Base-by-base conservation (phyloP, 2,329 filamentous ascomycete species). In the Ceratocystis eucalypticola region DNA sequence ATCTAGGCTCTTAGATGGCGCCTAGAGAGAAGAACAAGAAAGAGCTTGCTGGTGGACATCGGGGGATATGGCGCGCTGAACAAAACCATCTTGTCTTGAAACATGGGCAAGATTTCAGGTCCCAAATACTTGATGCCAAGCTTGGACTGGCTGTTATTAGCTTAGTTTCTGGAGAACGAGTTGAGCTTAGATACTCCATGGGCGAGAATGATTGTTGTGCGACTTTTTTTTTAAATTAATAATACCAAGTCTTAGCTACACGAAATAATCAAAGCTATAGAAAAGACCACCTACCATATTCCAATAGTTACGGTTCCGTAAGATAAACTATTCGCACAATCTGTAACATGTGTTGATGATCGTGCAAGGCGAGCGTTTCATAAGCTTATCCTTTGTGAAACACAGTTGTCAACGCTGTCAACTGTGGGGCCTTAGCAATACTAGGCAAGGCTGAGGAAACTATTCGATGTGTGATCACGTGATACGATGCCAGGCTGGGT, bases 111-210 rank as follows among this genome's bases (percentile, higher is more conserved):
- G 22, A 6, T 10, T 30, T 17, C 15, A 15, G 15, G 2, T 12
- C 53, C 53, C 17, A 3, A 6, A 57, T n/a, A 57, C 15, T 33
- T 25, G 53, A 57, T 57, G 55, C 55, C 55, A 59, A 59, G 55
- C 28, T 37, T 37, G 28, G 10, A 15, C 48, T 28, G 22, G 10
- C 25, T 53, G 25, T 12, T 15, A 53, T 15, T 15, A 15, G 10
- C 20, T 25, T 17, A 22, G 6, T 53, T 28, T 10, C 48, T 53
- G 48, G 55, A 59, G 55, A 59, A 59, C 55, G 55, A 59, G 55
- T 59, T 59, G 55, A 59, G 55, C 55, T 59, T 59, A 59, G 55
- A 59, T 59, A 33, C 55, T 37, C 55, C 28, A 59, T 37, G 28
- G 28, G 33, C 22, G 45, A 25, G 7, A 30, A 64, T 64, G 45